Base-by-base conservation (phyloP, 139 green algal species). In the Marvania coccoides region DNA sequence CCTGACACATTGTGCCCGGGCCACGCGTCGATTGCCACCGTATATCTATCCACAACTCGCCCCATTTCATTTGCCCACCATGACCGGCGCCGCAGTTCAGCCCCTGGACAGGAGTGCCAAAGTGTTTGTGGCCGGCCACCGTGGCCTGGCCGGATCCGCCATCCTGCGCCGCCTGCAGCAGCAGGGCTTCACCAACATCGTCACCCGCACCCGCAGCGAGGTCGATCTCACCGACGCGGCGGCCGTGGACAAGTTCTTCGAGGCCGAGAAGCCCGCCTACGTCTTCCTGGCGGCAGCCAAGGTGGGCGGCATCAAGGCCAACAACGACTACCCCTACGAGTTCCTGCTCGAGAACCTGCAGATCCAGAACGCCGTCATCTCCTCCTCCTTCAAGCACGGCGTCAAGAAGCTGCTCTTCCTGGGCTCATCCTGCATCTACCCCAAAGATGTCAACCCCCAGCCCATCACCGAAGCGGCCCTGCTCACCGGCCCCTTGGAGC, bases 361-460 rank as follows among this genome's bases (percentile, higher is more conserved):
- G 37, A 81, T 81, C 51, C 59, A 81, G 37, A 68, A 56, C 33
- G 65, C 64, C 3, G 13, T 81, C 31, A 81, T 81, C 53, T 35
- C 72, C 5, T 39, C 53, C 4, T 66, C 74, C 14, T 70, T 76
- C 63, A 62, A 54, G 8, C 6, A 6, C 40, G 65, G 65, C 7
- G 73, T 78, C 4, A 76, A 68, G 40, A 81, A 81, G 56, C 63
- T 81, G 6, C 51, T 81, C 0, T 81, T 81, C 53, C 72, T 81
- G 31, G 74, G 74, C 23, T 81, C 74, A 2, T 77, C 64, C 12
- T 81, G 74, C 73, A 81, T 81, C 31, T 81, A 81, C 64, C 74
- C 74, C 12, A 81, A 81, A 40, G 24, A 68, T 23, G 71, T 61
- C 8, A 55, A 67, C 3, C n/a, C 24, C 12, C 74, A 81, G 72